Evolutionary conservation across 2,329 filamentous ascomycete genomes (phyloP), one percentile per base, ranked within the genome.

Genomic region (Fusarium sp.): DNA sequence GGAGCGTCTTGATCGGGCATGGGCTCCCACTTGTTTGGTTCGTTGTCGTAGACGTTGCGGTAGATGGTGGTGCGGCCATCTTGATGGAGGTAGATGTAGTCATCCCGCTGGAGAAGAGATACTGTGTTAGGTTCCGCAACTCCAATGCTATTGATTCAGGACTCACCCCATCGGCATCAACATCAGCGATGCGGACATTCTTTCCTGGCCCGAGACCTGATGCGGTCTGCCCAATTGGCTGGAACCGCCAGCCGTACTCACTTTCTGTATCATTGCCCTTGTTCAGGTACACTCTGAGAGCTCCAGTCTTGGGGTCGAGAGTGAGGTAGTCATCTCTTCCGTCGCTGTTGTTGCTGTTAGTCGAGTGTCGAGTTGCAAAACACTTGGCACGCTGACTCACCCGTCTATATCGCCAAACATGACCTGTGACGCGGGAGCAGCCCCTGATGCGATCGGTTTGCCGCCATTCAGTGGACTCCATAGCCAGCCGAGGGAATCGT

Each of bases 391-490:
- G 14, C 9, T 19, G 2, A 15, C 43, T 52, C 0, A 62, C 58
- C 50, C 55, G 4, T 62, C 15, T 6, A 60, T 31, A 11, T 62
- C 50, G 2, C 45, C 50, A 14, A 49, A 56, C 1, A 38, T 11
- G 2, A 60, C 47, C 23, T 62, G 43, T 4, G 14, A 15, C 2
- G 42, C 51, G 1, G 51, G 50, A 0, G 50, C 50, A 17, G 55
- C 51, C 4, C 55, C 51, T 9, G 37, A 25, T 10, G 50, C 55
- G 21, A 56, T 56, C 0, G 58, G 46, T 6, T 60, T 59, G 0
- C 47, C 55, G 9, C 31, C 39, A 13, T 62, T 62, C 31, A 56
- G n/a, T 1, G 50, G 42, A 1, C 7, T 23, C 58, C 50, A 62
- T 2, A 10, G 8, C 58, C 58, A 62, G 1, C 56, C 58, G 4